Evolutionary conservation across 1,284 basidiomycete species (phyloP).

Genomic region (Gastroboletus turbinatus): DNA sequence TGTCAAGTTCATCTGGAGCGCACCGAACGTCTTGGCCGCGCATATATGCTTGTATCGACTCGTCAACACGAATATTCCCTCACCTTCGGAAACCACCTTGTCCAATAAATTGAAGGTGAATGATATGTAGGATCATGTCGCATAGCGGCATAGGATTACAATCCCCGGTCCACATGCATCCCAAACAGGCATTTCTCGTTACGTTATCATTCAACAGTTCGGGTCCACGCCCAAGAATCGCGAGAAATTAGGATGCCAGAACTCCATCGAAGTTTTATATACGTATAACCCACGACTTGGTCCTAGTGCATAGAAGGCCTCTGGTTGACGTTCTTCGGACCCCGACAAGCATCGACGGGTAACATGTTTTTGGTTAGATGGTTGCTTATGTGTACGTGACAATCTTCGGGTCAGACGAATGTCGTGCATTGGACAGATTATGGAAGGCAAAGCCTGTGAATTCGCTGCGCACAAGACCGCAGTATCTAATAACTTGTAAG

Average conservation of each 20-base stretch:
- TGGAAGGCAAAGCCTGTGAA: not conserved
- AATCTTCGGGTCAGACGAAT: not conserved
- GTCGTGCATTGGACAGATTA: not conserved
- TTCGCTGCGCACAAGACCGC: not conserved
- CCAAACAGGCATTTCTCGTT: slow-evolving; percentile 6
- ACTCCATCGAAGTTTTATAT: slow-evolving; percentile 3
- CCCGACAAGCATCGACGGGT: not conserved
- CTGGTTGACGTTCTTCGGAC: not conserved
- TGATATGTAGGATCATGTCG: not conserved
- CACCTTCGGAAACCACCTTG: not conserved
- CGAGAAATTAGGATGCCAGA: slow-evolving; percentile 2
- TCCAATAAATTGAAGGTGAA: not conserved
- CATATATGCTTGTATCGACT: not conserved
- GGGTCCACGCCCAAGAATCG: slow-evolving; percentile 6
- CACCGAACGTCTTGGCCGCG: not conserved
- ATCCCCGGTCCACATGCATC: not conserved
- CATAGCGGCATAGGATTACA: not conserved
- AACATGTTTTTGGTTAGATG: not conserved
- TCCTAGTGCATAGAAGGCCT: not conserved
- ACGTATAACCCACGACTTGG: not conserved
- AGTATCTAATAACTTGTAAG: not conserved
- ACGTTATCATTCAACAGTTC: slow-evolving; percentile 14
- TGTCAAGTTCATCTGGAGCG: slow-evolving; percentile 3
- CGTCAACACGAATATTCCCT: not conserved
- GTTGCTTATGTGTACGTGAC: slow-evolving; percentile 2